A percentile compares a stretch with the other conserved stretches of the same genome.
phyloP scores from a whole-genome alignment of 345 rosid species.

The Combretum micranthum region DNA sequence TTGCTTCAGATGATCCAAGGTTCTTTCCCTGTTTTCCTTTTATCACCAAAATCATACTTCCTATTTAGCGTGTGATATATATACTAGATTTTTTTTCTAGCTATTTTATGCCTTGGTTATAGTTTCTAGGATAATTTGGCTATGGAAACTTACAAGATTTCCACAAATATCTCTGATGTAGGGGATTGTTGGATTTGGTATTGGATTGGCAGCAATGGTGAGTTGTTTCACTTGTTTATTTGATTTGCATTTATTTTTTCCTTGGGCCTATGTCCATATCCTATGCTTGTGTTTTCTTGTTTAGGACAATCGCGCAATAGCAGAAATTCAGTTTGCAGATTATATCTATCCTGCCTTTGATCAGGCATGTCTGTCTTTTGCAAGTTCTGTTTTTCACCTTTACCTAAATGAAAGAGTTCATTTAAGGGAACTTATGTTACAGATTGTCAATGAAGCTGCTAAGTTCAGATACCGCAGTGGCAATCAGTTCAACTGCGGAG shows the following conservation, averaged over 20 bases:
- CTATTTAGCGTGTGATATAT: no score
- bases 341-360: constrained; percentile 94
- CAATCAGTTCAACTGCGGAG: constrained; percentile 88
- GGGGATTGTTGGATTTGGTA: constrained; percentile 97
- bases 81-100: no score
- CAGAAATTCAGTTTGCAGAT: constrained; percentile 91
- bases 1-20: no score
- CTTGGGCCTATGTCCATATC: constrained; percentile 2
- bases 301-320: constrained; percentile 78
- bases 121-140: no score
- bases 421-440: not conserved
- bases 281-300: constrained; percentile 2
- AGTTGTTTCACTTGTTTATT: constrained; percentile 11
- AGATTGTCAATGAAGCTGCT: constrained; percentile 96
- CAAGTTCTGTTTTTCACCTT: not conserved
- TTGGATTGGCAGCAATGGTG: constrained; percentile 93
- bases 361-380: constrained; percentile 37
- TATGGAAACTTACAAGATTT: no score
- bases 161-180: constrained; percentile 13
- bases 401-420: not conserved
- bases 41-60: no score
- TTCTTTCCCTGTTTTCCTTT: no score
- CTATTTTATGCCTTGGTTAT: no score
- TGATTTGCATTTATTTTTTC: not conserved
- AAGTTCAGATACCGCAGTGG: constrained; percentile 96